These are phyloP conservation scores for Globisporangium cylindrosporum DNA, from an alignment of 352 stramenopile genomes.

Conservation along the genomic window DNA sequence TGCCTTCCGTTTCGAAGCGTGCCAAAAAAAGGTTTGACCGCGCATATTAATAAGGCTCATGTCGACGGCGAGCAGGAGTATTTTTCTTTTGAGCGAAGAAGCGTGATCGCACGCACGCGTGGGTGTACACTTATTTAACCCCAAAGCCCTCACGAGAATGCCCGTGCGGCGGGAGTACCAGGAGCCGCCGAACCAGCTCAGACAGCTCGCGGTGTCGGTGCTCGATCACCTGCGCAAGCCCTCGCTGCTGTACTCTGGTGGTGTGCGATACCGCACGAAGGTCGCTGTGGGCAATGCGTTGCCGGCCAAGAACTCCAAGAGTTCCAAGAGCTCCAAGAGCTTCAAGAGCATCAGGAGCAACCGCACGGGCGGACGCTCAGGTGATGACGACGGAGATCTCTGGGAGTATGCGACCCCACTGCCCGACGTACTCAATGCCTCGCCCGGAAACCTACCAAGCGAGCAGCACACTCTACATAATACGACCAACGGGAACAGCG, in stretches of 20 bases:
- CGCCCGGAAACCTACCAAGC: background rate
- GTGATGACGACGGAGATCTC: background rate
- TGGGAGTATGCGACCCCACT: conserved; percentile 12
- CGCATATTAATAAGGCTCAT: background rate
- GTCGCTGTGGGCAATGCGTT: conserved; percentile 9
- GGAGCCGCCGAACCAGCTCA: conserved; percentile 6
- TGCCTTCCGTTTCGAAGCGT: background rate
- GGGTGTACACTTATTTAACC: too few relatives aligned
- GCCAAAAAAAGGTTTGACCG: background rate
- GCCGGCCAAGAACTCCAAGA: conserved; percentile 10
- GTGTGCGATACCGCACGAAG: background rate
- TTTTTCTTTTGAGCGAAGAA: background rate
- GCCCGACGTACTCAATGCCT: conserved; percentile 3
- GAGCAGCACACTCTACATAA: background rate
- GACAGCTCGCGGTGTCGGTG: conserved; percentile 12
- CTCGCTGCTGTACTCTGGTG: background rate
- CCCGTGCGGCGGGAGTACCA: background rate
- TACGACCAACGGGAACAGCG: too few relatives aligned
- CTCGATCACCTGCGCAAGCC: conserved; percentile 11
- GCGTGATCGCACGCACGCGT: background rate
- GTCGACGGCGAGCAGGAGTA: background rate
- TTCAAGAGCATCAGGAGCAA: conserved; percentile 6
- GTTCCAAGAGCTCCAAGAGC: conserved; percentile 11
- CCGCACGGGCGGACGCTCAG: conserved; percentile 7
- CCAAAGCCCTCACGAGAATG: conserved; percentile 1